Conservation (phyloP, 371 early-diverging fungal genomes). For the Lichtheimia hyalospora region DNA sequence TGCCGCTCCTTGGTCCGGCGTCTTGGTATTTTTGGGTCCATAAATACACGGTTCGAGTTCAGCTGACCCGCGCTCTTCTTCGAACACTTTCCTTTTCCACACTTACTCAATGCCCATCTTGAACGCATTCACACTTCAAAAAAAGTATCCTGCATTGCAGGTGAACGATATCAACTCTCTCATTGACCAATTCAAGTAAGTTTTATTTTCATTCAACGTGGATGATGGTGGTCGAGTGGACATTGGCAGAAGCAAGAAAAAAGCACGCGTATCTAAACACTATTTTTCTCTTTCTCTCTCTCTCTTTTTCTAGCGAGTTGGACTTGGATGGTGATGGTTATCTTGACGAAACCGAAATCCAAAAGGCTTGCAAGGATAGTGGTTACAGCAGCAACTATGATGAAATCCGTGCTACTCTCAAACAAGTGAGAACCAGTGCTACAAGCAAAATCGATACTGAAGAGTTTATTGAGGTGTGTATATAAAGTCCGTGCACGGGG, state of each 20-base stretch:
- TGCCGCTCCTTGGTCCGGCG: too few relatives aligned
- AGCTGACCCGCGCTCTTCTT: too few relatives aligned
- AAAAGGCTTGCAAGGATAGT: conserved; percentile 67
- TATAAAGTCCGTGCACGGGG: neutral
- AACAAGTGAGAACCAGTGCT: conserved; percentile 70
- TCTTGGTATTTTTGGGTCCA: too few relatives aligned
- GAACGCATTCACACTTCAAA: conserved; percentile 55
- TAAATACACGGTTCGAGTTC: too few relatives aligned
- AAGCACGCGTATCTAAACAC: neutral
- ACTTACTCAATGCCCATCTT: conserved; percentile 22
- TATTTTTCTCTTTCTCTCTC: neutral
- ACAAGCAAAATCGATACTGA: conserved; percentile 79
- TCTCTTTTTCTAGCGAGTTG: conserved; percentile 45
- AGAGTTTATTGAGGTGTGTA: conserved; percentile 77
- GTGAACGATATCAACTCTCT: conserved; percentile 62
- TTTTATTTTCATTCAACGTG: neutral
- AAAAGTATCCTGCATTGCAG: conserved; percentile 62
- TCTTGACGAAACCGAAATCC: conserved; percentile 73
- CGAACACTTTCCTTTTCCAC: conserved; percentile 11
- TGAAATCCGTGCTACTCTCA: conserved; percentile 72
- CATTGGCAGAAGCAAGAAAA: too few relatives aligned
- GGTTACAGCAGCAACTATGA: conserved; percentile 77
- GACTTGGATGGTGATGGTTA: conserved; percentile 77
- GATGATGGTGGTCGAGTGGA: neutral
- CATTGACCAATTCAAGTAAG: conserved; percentile 66